Evolutionary conservation across 2,329 filamentous ascomycete species (phyloP).

Genomic region (Diaporthe batatas): DNA sequence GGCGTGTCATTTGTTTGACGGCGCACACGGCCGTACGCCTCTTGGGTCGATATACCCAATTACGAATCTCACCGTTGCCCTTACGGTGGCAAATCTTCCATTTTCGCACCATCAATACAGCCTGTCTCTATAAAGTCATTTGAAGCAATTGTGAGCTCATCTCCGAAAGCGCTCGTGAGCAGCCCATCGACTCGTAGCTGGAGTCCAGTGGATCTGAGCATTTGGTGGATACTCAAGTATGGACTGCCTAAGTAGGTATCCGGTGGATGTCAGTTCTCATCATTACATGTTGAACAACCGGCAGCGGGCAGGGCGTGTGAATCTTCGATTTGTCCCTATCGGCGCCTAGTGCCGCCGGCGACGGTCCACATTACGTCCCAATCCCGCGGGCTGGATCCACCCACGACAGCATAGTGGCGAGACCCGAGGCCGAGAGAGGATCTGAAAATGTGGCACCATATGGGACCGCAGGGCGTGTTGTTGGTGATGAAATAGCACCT

Average conservation of each 20-base stretch:
- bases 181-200: no score
- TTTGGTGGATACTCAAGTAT: no score
- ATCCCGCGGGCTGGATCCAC: slow-evolving; percentile 25
- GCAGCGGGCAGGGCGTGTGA: not conserved
- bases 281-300: not conserved
- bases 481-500: slow-evolving; percentile 31
- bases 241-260: not conserved
- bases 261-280: not conserved
- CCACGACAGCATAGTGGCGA: slow-evolving; percentile 30
- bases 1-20: not conserved
- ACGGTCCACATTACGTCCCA: slow-evolving; percentile 16
- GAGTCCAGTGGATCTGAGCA: not conserved
- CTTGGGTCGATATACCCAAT: not conserved
- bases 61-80: not conserved
- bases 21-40: not conserved
- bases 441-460: slow-evolving; percentile 26
- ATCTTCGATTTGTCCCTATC: not conserved
- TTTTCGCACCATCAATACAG: not conserved
- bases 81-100: not conserved
- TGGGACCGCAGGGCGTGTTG: not conserved
- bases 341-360: slow-evolving; percentile 19
- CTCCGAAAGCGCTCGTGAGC: no score
- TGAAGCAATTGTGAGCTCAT: not conserved
- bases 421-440: slow-evolving; percentile 30
- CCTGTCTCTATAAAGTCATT: not conserved